Evolutionary conservation across 345 rosid species (phyloP).

Genomic region (Acer saccharum): DNA sequence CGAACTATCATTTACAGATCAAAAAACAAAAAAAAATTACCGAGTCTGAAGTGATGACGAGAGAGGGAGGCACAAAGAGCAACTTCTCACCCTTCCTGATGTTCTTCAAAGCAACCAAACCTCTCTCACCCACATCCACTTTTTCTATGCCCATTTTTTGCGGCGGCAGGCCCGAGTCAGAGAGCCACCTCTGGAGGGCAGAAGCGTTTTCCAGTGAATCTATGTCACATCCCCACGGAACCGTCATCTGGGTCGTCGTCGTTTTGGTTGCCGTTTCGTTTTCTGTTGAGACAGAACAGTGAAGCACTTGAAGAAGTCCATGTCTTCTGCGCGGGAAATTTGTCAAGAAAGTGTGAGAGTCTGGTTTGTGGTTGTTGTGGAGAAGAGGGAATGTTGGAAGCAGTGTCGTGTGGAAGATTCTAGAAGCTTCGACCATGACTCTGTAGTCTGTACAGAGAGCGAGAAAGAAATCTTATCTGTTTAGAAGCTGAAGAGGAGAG

Average conservation of each 20-base stretch:
- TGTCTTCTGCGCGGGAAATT: too few species aligned
- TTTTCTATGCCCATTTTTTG: conserved; percentile 84
- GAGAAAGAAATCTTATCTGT: conserved; percentile 25
- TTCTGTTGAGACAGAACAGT: conserved; percentile 56
- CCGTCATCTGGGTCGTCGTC: conserved; percentile 32
- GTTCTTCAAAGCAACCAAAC: conserved; percentile 83
- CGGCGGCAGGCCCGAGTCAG: conserved; percentile 75
- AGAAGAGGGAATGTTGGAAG: conserved; percentile 45
- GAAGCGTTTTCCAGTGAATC: conserved; percentile 69
- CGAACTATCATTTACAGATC: background rate
- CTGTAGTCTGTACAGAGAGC: conserved; percentile 12
- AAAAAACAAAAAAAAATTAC: conserved; percentile 31
- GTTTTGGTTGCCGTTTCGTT: conserved; percentile 32
- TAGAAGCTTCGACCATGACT: conserved; percentile 70
- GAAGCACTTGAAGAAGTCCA: conserved; percentile 22
- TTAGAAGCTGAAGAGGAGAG: background rate
- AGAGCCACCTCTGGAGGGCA: conserved; percentile 78
- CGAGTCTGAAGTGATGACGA: conserved; percentile 80
- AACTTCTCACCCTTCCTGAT: conserved; percentile 85
- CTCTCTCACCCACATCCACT: conserved; percentile 90
- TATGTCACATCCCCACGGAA: conserved; percentile 72
- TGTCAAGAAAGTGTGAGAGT: conserved; percentile 19
- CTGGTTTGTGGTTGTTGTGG: conserved; percentile 25
- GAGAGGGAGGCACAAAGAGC: conserved; percentile 93
- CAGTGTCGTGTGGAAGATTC: conserved; percentile 50